Conservation (phyloP, 2,329 filamentous ascomycete species). For the Aspergillus sp. region DNA sequence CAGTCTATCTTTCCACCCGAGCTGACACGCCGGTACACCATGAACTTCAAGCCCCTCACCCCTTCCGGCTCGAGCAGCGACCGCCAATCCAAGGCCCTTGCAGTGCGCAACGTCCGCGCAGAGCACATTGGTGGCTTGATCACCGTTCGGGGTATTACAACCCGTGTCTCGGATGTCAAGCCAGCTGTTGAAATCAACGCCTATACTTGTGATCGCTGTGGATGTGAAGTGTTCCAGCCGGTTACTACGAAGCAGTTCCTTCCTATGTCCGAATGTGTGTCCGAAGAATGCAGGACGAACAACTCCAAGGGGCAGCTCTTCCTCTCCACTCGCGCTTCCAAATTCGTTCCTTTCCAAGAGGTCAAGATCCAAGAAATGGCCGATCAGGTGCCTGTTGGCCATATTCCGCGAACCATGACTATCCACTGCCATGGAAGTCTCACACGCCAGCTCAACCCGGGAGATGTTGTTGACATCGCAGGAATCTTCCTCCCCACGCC, state of each 20-base stretch:
- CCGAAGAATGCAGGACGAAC: conserved; percentile 84
- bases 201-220: conserved; percentile 95
- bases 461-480: conserved; percentile 89
- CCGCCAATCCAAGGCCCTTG: conserved; percentile 64
- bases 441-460: conserved; percentile 84
- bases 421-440: conserved; percentile 85
- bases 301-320: conserved; percentile 92
- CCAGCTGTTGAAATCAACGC: conserved; percentile 96
- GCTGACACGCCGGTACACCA: conserved; percentile 87
- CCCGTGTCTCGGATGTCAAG: conserved; percentile 95
- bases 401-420: conserved; percentile 90
- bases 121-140: conserved; percentile 93
- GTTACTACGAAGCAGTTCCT: conserved; percentile 88
- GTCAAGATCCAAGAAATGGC: conserved; percentile 98
- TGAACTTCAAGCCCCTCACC: conserved; percentile 93
- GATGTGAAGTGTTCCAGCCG: conserved; percentile 96
- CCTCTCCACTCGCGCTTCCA: conserved; percentile 91
- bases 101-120: conserved; percentile 90
- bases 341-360: conserved; percentile 96
- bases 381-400: conserved; percentile 97
- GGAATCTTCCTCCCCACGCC: conserved; percentile 96
- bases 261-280: conserved; percentile 83
- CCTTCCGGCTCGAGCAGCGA: conserved; percentile 66
- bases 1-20: conserved; percentile 86
- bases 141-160: conserved; percentile 90